Base-by-base conservation (phyloP, 495 filamentous ascomycete genomes). In the Annulohypoxylon stygium region DNA sequence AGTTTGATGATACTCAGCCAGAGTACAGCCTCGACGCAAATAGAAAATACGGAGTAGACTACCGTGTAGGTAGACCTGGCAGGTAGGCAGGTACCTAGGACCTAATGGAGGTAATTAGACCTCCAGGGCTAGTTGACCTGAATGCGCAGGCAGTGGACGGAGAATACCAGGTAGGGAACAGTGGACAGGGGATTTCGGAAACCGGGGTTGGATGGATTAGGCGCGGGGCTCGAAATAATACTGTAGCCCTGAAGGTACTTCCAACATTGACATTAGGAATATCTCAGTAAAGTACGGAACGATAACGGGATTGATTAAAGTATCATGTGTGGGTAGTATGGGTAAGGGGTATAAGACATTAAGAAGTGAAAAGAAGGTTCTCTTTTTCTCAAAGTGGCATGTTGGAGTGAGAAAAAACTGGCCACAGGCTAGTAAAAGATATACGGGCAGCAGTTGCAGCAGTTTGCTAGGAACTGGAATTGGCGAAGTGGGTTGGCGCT, bases 21-120 rank as follows among this genome's bases (percentile, higher is more conserved):
- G 25, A 54, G 50, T 54, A 70, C 53, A 57, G 72, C 72, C 72
- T 75, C 63, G 67, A 67, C 58, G 50, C 72, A 75, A 70, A 70
- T 70, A 75, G 67, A 75, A 75, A 75, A 75, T 53, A 74, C 67
- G 67, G 66, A 70, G 71, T 36, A 67, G 62, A 70, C 67, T 74
- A 69, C 66, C 62, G 66, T 62, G 65, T 43, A 41, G 50, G 51
- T 33, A 39, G 53, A 36, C 9, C 25, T 14, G 25, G 51, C 34
- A 55, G 45, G 51, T 34, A 55, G 45, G 16, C 50, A 23, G 20
- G 20, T 23, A 30, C 30, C 30, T 30, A 30, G 30, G 30, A 30
- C 30, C 30, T 30, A 30, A 23, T 23, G 20, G 20, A 23, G 20
- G 20, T 23, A 23, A 23, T 23, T 23, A 23, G 20, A 23, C 20